Evolutionary conservation across 345 rosid genomes (phyloP).

Genomic region (Trapa bicornis): DNA sequence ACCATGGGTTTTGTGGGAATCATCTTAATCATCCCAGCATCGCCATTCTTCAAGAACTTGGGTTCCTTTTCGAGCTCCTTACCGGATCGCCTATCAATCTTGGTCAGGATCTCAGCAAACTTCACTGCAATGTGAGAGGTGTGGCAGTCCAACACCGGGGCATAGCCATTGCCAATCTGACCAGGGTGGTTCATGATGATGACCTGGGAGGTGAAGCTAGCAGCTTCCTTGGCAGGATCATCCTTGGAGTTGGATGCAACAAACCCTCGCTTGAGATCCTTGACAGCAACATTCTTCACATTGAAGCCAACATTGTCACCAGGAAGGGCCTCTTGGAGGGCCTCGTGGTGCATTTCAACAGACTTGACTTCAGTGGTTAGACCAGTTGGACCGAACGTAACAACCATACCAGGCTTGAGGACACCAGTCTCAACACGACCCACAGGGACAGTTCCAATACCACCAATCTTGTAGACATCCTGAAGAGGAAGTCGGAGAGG

Average conservation of each 20-base stretch:
- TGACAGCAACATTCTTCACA: conserved; percentile 31
- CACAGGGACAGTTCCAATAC: conserved; percentile 17
- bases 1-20: conserved; percentile 26
- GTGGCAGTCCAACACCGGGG: conserved; percentile 23
- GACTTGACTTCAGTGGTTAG: conserved; percentile 16
- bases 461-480: conserved; percentile 18
- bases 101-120: conserved; percentile 24
- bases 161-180: conserved; percentile 23
- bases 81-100: conserved; percentile 28
- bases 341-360: conserved; percentile 16
- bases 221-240: conserved; percentile 31
- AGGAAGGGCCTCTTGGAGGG: conserved; percentile 12
- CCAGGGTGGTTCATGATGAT: conserved; percentile 39
- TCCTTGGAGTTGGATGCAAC: conserved; percentile 33
- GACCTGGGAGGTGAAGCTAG: conserved; percentile 26
- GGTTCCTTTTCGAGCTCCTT: conserved; percentile 35
- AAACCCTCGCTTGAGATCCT: conserved; percentile 31
- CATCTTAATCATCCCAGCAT: conserved; percentile 26
- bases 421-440: conserved; percentile 15
- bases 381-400: conserved; percentile 15
- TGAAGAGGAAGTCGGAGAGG: conserved; percentile 18
- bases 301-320: conserved; percentile 33
- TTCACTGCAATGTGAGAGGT: conserved; percentile 23
- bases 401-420: conserved; percentile 15
- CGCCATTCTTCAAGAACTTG: conserved; percentile 33